Evolutionary conservation across 2,329 filamentous ascomycete genomes (phyloP).

Genomic region (Pseudogymnoascus sp.): DNA sequence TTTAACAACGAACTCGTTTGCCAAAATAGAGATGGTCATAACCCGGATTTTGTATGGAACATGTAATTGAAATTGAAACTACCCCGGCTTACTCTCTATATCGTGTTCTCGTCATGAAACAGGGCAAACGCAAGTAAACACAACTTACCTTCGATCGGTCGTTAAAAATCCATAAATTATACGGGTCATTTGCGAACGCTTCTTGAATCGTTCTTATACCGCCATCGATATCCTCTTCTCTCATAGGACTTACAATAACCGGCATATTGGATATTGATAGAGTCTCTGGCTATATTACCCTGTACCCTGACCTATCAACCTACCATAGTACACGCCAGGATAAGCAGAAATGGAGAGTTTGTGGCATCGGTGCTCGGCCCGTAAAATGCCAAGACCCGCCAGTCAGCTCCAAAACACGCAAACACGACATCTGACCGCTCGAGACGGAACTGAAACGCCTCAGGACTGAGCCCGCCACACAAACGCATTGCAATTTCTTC

Average conservation of each 20-base stretch:
- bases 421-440: neutral
- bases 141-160: conserved; percentile 45
- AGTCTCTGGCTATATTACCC: neutral
- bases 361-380: conserved; percentile 1
- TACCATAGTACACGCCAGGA: neutral
- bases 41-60: neutral
- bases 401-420: neutral
- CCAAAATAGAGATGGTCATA: neutral
- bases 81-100: neutral
- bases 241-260: conserved; percentile 47
- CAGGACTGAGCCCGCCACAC: neutral
- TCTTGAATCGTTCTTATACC: conserved; percentile 57
- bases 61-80: neutral
- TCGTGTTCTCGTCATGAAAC: neutral
- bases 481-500: neutral
- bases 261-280: conserved; percentile 32
- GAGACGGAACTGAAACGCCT: conserved; percentile 1
- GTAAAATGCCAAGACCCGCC: neutral
- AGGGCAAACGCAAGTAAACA: conserved; percentile 13
- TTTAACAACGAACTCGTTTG: neutral
- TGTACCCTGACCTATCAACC: neutral
- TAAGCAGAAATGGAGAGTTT: neutral
- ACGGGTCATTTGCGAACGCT: conserved; percentile 58
- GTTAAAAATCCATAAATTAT: conserved; percentile 55
- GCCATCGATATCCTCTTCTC: conserved; percentile 50